phyloP scores from a whole-genome alignment of 2,329 filamentous ascomycete genomes.

The Fusarium sp. region DNA sequence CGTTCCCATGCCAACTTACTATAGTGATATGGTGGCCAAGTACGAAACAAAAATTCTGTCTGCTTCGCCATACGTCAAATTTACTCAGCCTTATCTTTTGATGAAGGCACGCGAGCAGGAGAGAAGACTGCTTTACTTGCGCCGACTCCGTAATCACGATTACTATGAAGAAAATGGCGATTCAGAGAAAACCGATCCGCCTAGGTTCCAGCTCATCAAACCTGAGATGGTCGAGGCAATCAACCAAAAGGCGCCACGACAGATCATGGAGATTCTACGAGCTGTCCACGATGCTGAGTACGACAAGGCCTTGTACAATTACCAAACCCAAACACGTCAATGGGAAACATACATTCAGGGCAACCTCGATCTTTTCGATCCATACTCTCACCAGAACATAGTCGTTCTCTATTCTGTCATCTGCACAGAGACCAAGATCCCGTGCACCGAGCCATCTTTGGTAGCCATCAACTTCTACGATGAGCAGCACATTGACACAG shows the following conservation, averaged over 20 bases:
- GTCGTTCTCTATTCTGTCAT: constrained; percentile 94
- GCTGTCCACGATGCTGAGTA: constrained; percentile 98
- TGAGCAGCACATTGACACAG: constrained; percentile 80
- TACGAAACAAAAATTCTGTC: constrained; percentile 94
- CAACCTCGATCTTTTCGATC: constrained; percentile 90
- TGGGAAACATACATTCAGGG: constrained; percentile 96
- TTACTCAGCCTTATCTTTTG: constrained; percentile 91
- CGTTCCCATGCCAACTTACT: constrained; percentile 88
- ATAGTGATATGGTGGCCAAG: constrained; percentile 93
- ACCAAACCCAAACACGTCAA: constrained; percentile 91
- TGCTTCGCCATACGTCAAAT: constrained; percentile 95
- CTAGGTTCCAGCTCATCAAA: constrained; percentile 89
- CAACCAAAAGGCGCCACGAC: constrained; percentile 81
- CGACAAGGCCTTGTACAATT: constrained; percentile 92
- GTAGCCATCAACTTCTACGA: constrained; percentile 94
- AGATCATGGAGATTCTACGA: constrained; percentile 92
- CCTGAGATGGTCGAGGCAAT: constrained; percentile 95
- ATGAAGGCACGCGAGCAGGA: constrained; percentile 95
- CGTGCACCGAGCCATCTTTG: constrained; percentile 91
- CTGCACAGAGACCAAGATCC: constrained; percentile 92
- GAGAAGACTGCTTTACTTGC: constrained; percentile 82
- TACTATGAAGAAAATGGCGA: constrained; percentile 67
- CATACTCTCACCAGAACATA: constrained; percentile 95
- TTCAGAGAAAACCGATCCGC: constrained; percentile 72
- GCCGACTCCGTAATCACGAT: constrained; percentile 83